A percentile compares a stretch with the other conserved stretches of the same genome.
Evolutionary conservation across 2,329 filamentous ascomycete species (phyloP).

Genomic region (Fusarium piperis): DNA sequence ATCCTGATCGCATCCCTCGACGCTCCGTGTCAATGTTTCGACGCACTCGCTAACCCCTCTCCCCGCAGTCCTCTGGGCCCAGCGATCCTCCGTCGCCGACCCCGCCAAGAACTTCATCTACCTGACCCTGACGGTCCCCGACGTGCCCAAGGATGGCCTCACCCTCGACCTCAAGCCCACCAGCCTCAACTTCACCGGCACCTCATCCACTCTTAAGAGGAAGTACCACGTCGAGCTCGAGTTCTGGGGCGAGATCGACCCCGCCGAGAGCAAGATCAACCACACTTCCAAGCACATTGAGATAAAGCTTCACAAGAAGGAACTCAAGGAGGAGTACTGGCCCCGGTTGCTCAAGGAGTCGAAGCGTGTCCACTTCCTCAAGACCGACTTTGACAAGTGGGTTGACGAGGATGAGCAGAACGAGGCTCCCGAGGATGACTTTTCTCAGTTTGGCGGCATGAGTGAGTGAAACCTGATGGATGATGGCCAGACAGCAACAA

Average conservation of each 20-base stretch:
- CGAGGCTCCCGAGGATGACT: slow-evolving; percentile 84
- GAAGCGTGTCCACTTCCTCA: slow-evolving; percentile 93
- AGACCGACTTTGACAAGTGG: slow-evolving; percentile 99
- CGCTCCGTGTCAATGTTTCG: not conserved
- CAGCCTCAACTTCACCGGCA: slow-evolving; percentile 82
- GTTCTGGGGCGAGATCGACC: slow-evolving; percentile 91
- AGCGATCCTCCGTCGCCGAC: slow-evolving; percentile 87
- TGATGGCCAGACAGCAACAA: not conserved
- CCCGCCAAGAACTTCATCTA: slow-evolving; percentile 93
- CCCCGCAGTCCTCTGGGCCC: slow-evolving; percentile 89
- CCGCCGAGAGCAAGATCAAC: slow-evolving; percentile 82
- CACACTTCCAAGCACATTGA: slow-evolving; percentile 90
- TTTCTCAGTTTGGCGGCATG: slow-evolving; percentile 74
- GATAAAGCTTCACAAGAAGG: slow-evolving; percentile 96
- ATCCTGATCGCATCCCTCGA: not conserved
- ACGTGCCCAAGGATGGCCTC: slow-evolving; percentile 78
- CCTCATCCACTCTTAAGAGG: slow-evolving; percentile 84
- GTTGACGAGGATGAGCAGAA: slow-evolving; percentile 99
- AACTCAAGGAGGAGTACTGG: slow-evolving; percentile 94
- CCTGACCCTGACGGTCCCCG: slow-evolving; percentile 88
- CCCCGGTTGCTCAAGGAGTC: slow-evolving; percentile 90
- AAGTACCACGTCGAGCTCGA: slow-evolving; percentile 88
- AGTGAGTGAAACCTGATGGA: slow-evolving; percentile 54
- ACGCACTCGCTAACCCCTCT: slow-evolving; percentile 9
- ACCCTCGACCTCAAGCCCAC: slow-evolving; percentile 86